Evolutionary conservation across 1,139 yeast genomes (phyloP).

Genomic region (Arxiozyma slooffiae): DNA sequence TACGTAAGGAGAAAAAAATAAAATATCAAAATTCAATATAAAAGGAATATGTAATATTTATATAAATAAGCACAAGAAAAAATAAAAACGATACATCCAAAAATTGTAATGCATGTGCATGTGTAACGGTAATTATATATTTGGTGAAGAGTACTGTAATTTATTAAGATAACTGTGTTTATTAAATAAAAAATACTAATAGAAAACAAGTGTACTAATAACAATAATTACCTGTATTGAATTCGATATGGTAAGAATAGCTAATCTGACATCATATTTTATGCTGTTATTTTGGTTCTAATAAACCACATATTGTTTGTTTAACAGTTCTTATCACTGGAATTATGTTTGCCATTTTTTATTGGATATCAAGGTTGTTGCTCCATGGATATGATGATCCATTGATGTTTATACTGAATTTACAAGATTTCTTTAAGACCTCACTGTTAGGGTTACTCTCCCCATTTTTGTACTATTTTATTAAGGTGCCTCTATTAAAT

Average conservation of each 20-base stretch:
- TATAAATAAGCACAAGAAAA: too few relatives aligned
- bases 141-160: not conserved
- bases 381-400: constrained; percentile 23
- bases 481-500: constrained; percentile 22
- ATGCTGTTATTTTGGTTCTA: constrained; percentile 30
- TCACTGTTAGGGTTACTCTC: constrained; percentile 28
- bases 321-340: constrained; percentile 11
- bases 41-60: too few relatives aligned
- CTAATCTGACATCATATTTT: constrained; percentile 25
- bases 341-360: constrained; percentile 14
- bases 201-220: too few relatives aligned
- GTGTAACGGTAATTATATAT: not conserved
- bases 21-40: not conserved
- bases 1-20: not conserved
- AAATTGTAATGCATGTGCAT: too few relatives aligned
- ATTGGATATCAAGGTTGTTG: constrained; percentile 18
- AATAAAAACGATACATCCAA: too few relatives aligned
- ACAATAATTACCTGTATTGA: not conserved
- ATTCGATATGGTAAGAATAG: constrained; percentile 25
- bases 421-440: constrained; percentile 31
- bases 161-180: too few relatives aligned
- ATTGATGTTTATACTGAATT: constrained; percentile 25
- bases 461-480: constrained; percentile 26
- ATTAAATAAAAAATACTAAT: too few relatives aligned
- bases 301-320: constrained; percentile 19